Base-by-base conservation (phyloP, 2,329 filamentous ascomycete species). In the Metarhizium humberi region DNA sequence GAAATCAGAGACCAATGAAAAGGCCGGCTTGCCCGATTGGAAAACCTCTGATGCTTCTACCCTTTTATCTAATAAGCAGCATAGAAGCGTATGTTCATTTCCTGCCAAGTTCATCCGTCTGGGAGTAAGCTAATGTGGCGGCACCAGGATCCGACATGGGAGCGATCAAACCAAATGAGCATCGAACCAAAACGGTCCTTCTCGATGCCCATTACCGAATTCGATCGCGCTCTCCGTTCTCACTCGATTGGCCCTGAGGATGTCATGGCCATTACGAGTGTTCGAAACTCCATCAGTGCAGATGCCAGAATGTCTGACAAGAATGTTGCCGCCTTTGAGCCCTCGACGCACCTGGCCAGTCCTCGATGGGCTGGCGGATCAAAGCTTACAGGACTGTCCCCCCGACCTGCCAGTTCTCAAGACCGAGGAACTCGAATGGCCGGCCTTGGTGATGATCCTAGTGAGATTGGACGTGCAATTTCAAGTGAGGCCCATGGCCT, bases 391-490 rank as follows among this genome's bases (percentile, higher is more conserved):
- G 83, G 82, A 0, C 70, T 86, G 48, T 81, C 80, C 2, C 82
- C 83, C 0, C 74, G 83, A 42, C 82, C 83, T 20, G 80, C 79
- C n/a, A 85, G 81, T 62, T 76, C 75, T 6, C 80, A 84, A 47
- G 80, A 73, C 6, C 75, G 78, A 40, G 75, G 73, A 25, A 77
- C 71, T 48, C 70, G 68, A 29, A 61, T 69, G 52, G 62, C 70
- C 10, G 63, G 65, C 25, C 67, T 64, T 3, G 67, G 71, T 14
- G 72, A 77, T 1, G 74, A 79, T 56, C 73, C 77, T 0, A 69
- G 73, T n/a, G 75, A 79, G 55, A 85, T 85, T 56, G 83, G 82
- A n/a, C 77, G 78, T 18, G 82, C 82, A 50, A 78, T 86, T 50
- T 83, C 81, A 2, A 81, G 78, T 58, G 80, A 83, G 56, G 73